Evolutionary conservation across 208 protist genomes (phyloP), one percentile per base, ranked within the genome.

Genomic region (Leishmania mexicana): DNA sequence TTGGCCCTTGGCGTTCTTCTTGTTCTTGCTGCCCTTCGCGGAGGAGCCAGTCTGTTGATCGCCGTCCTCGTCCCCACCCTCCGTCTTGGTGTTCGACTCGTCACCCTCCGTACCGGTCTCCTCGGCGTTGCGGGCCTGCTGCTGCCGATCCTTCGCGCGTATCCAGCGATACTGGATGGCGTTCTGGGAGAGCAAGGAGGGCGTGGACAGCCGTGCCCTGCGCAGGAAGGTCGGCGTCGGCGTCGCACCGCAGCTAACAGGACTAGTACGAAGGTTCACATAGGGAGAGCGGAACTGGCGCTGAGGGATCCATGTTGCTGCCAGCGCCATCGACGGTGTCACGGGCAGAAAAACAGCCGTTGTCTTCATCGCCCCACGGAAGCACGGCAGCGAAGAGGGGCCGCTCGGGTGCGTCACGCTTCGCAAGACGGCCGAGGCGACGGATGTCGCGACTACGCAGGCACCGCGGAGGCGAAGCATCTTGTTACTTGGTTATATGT

Each of bases 1-100:
- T 60, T 88, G 71, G 17, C 72, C 73, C 54, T 87, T 89, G 31
- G 67, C 80, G 40, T 81, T 79, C 65, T 86, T 78, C 38, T 64
- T 60, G 3, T 83, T 54, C 54, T 54, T 79, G 65, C 38, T 76
- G 62, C 17, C 51, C 73, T 49, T 80, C 76, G 40, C 24, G 45
- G 68, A 74, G 42, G 68, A 74, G 40, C 17, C 74, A 31, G 40
- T 35, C 40, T 65, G 42, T 31, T 35, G 11, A 49, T 47, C 75
- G 40, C 45, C n/a, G 19, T 2, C 54, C 24, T 79, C 21, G 53
- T 24, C 73, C 47, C 3, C 49, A 24, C 42, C 49, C 47, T 45
- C 49, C 58, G 53, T 53, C 58, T 57, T 79, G 35, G n/a, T 11
- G 19, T n/a, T 76, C 31, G 72, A 62, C 35, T 74, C 68, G 21